Evolutionary conservation across 2,329 filamentous ascomycete species (phyloP), one percentile per base, ranked within the genome.

Genomic region (Ophiostoma sp.): DNA sequence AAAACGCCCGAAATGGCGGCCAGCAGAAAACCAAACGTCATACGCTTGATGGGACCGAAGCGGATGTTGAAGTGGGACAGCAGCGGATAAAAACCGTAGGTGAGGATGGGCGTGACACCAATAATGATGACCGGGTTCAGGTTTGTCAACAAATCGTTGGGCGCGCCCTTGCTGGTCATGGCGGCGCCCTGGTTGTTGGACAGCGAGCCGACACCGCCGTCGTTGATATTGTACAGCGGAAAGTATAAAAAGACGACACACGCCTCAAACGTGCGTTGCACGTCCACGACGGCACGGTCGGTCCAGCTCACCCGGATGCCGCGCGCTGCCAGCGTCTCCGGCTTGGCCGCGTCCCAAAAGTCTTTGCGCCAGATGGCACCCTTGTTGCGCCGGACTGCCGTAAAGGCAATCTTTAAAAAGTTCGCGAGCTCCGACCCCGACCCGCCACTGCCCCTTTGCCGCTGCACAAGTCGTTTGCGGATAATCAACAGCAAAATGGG

Each of bases 261-360:
- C 5, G 83, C 83, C 28, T 82, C 78, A 78, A 81, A 81, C 0
- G 83, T 84, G 78, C 90, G 88, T 28, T 59, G 55, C 28, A 59
- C 55, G 19, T 59, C 55, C 4, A 59, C 15, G 4, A 59, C 55
- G 1, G 12, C 17, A 3, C 55, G 55, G 25, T 59, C 55, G 4
- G 28, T 59, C 55, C 55, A 59, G 55, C 55, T 33, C 1, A 59
- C 55, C 12, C 25, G 55, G 25, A 59, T 17, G 15, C 72, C 84
- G 83, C n/a, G 90, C 86, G 77, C 92, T 89, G 77, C 89, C 88
- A 70, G 93, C 90, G 84, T 90, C 91, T 45, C 25, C 12, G 55
- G 55, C 55, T 86, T 87, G 76, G 92, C 90, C 57, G 89, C 88
- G 75, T 90, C 92, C n/a, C 83, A 85, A 84, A 91, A 90, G 81